Base-by-base conservation (phyloP, 2,329 filamentous ascomycete genomes). In the Cyclaneusma minus region DNA sequence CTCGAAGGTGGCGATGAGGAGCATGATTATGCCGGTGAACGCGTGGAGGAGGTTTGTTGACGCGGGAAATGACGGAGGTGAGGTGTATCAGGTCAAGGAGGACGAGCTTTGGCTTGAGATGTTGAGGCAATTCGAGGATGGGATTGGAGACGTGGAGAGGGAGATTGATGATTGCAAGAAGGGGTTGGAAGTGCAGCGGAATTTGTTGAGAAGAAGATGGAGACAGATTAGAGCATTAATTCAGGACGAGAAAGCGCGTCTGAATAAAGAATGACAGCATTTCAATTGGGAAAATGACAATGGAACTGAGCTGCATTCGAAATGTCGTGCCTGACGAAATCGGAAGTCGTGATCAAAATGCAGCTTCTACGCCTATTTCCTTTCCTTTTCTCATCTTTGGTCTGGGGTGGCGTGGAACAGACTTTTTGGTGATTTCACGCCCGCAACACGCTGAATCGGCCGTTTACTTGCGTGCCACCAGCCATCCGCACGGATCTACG, bases 1-100 rank as follows among this genome's bases (percentile, higher is more conserved):
- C 10, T 68, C 66, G 2, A 58, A 69, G 39, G 60, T 66, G 7
- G 66, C 62, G 4, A 36, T 68, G 24, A 42, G 64, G 24, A 29
- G 55, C 21, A 18, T 60, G 15, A 42, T 31, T 25, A 28, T 57
- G 30, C 30, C 48, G 1, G 26, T 45, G 2, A 37, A 45, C 6
- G 47, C 51, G 41, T 68, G 63, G 61, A 43, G 47, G 27, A 41
- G 52, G 18, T 59, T 68, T 21, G 55, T 65, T 1, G 51, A 54
- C 19, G 54, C 53, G 3, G 39, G 47, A 4, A 59, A 61, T 27
- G 62, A 60, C 26, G 60, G 57, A 4, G 51, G 54, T 33, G 43
- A 35, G 8, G 55, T n/a, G n/a, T n/a, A 60, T 29, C 52, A 60
- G 35, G 36, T 16, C 6, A 40, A 41, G 15, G 58, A 58, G 3